Evolutionary conservation across 1,284 basidiomycete species (phyloP).

Genomic region (Ustilago bromivora): DNA sequence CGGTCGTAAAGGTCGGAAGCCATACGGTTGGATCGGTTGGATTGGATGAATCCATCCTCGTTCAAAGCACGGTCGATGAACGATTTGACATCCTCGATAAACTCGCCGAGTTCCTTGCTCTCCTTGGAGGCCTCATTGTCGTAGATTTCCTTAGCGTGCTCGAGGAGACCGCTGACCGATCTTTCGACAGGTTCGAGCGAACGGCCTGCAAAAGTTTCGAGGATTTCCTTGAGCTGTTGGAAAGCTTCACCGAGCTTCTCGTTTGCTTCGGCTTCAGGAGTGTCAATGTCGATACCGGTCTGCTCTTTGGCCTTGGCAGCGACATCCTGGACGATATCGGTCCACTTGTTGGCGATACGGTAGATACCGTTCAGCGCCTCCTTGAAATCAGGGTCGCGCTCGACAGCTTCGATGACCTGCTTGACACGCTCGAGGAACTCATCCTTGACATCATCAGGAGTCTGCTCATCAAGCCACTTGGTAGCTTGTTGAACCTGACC

Average conservation of each 20-base stretch:
- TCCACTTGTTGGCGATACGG: slow-evolving; percentile 72
- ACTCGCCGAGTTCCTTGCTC: slow-evolving; percentile 69
- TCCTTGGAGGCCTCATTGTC: slow-evolving; percentile 64
- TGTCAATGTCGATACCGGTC: slow-evolving; percentile 70
- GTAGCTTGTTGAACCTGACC: slow-evolving; percentile 42
- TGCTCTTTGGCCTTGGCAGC: slow-evolving; percentile 70
- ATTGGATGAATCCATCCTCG: slow-evolving; percentile 51
- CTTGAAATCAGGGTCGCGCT: slow-evolving; percentile 70
- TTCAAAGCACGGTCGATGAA: slow-evolving; percentile 53
- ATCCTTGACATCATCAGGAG: slow-evolving; percentile 71
- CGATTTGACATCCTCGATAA: slow-evolving; percentile 62
- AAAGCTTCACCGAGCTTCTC: slow-evolving; percentile 71
- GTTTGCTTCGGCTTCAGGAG: slow-evolving; percentile 69
- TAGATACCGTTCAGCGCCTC: slow-evolving; percentile 71
- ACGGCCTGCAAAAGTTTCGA: slow-evolving; percentile 70
- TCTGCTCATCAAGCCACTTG: slow-evolving; percentile 71
- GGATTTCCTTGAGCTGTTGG: slow-evolving; percentile 70
- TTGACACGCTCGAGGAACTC: slow-evolving; percentile 71
- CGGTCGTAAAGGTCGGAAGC: slow-evolving; percentile 51
- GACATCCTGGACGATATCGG: slow-evolving; percentile 70
- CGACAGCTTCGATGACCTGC: slow-evolving; percentile 65
- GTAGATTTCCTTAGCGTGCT: slow-evolving; percentile 70
- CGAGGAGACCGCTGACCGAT: slow-evolving; percentile 69
- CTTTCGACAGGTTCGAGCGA: slow-evolving; percentile 59
- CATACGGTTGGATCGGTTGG: slow-evolving; percentile 49